Evolutionary conservation across 306 rosid genomes (phyloP).

Genomic region (Delonix regia): DNA sequence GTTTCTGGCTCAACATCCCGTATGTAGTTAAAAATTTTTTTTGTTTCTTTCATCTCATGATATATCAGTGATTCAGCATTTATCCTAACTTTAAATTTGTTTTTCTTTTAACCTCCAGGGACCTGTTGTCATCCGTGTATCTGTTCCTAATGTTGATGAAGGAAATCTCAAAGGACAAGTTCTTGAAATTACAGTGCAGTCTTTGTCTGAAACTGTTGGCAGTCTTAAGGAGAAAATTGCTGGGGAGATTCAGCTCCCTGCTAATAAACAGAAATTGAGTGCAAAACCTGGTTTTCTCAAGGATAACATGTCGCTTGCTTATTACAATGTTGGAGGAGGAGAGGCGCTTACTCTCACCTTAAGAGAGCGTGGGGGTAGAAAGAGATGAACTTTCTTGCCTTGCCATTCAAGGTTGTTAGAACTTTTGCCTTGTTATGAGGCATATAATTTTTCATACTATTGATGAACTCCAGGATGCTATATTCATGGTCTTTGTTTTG

Average conservation of each 20-base stretch:
- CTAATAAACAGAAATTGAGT: conserved; percentile 96
- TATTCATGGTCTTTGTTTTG: too few species aligned
- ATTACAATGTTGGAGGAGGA: conserved; percentile 85
- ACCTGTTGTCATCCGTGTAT: conserved; percentile 66
- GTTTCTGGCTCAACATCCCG: conserved; percentile 88
- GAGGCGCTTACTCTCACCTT: conserved; percentile 71
- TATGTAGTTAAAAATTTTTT: conserved; percentile 37
- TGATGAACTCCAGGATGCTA: conserved; percentile 32
- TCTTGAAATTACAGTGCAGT: conserved; percentile 76
- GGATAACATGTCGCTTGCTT: conserved; percentile 94
- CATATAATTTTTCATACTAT: conserved; percentile 41
- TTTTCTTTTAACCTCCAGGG: conserved; percentile 60
- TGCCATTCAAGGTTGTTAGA: conserved; percentile 48
- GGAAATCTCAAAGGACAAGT: conserved; percentile 90
- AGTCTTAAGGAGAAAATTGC: conserved; percentile 93
- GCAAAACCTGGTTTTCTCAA: conserved; percentile 97
- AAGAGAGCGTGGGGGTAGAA: conserved; percentile 99
- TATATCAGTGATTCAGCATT: background rate
- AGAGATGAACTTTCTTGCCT: conserved; percentile 59
- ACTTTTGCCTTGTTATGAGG: conserved; percentile 44
- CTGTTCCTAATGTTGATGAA: conserved; percentile 90
- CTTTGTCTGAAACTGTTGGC: conserved; percentile 85
- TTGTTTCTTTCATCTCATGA: background rate
- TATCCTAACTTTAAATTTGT: conserved; percentile 19
- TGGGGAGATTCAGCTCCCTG: conserved; percentile 95